Percentiles rank a stretch among this genome's conserved stretches.
Evolutionary conservation across 2,329 filamentous ascomycete genomes (phyloP).

Genomic region (Penicillium sp.): DNA sequence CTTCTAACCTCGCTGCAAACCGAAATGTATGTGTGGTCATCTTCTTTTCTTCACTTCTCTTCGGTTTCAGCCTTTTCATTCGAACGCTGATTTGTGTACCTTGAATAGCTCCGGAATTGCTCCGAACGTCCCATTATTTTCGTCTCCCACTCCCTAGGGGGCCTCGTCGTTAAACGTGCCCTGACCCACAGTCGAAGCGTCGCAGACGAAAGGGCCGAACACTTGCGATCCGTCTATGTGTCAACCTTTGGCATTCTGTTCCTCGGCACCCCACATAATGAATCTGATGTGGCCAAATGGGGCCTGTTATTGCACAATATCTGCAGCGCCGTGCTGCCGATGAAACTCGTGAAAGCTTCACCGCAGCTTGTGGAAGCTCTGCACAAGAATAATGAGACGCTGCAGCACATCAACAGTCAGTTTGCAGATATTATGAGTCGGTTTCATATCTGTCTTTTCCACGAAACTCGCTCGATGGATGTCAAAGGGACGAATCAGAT

Average conservation of each 20-base stretch:
- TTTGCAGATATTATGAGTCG: constrained; percentile 73
- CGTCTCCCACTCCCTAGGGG: constrained; percentile 74
- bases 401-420: constrained; percentile 73
- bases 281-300: constrained; percentile 71
- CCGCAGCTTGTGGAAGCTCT: constrained; percentile 70
- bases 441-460: constrained; percentile 76
- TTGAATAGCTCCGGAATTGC: constrained; percentile 52
- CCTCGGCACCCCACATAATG: constrained; percentile 75
- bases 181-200: constrained; percentile 70
- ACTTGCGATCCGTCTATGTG: constrained; percentile 70
- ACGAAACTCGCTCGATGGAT: constrained; percentile 74
- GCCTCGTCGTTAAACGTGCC: constrained; percentile 72
- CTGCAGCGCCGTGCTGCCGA: constrained; percentile 67
- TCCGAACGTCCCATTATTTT: constrained; percentile 72
- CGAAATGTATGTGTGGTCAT: constrained; percentile 53
- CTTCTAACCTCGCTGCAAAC: constrained; percentile 66
- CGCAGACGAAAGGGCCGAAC: constrained; percentile 62
- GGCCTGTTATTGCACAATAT: constrained; percentile 70
- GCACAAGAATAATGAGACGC: constrained; percentile 73
- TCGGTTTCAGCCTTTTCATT: too few relatives aligned
- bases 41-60: too few relatives aligned
- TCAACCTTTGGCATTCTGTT: constrained; percentile 79
- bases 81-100: too few relatives aligned
- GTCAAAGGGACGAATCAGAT: constrained; percentile 65
- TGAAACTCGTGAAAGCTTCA: constrained; percentile 69